Percentiles rank a stretch among this genome's conserved stretches.
phyloP scores from a whole-genome alignment of 352 stramenopile species.

The Globisporangium middletonii region DNA sequence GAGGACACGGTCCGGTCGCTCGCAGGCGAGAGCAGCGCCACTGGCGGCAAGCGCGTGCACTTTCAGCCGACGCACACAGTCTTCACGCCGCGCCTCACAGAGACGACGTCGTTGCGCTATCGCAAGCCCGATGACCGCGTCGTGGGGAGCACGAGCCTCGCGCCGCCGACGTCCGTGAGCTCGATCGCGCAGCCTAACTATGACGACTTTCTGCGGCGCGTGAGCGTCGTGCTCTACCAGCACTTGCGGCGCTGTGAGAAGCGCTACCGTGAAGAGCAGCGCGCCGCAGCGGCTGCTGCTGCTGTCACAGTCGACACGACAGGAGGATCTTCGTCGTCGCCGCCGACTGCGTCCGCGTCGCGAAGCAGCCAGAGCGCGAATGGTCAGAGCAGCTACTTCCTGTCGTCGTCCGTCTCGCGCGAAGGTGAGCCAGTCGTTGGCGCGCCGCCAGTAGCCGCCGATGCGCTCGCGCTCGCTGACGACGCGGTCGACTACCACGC shows the following conservation, averaged over 20 bases:
- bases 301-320: neutral
- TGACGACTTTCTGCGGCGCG: conserved; percentile 83
- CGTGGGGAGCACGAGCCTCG: conserved; percentile 51
- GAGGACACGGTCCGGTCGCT: conserved; percentile 19
- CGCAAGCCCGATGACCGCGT: conserved; percentile 75
- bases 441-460: neutral
- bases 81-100: conserved; percentile 72
- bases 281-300: conserved; percentile 5
- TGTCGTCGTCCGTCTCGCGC: conserved; percentile 5
- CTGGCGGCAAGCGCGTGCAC: conserved; percentile 51
- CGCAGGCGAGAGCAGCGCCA: neutral
- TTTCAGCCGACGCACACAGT: conserved; percentile 86
- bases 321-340: neutral
- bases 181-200: conserved; percentile 89
- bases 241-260: conserved; percentile 86
- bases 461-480: conserved; percentile 11
- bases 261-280: conserved; percentile 59
- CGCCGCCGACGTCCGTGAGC: conserved; percentile 58
- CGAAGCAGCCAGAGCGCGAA: conserved; percentile 1
- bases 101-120: conserved; percentile 66
- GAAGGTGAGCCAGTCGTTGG: conserved; percentile 5
- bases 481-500: conserved; percentile 10
- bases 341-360: neutral
- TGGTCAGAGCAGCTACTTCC: conserved; percentile 9
- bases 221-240: conserved; percentile 88